Conservation (phyloP, 805 yeast genomes). For the Debaryomyces tyrocola region DNA sequence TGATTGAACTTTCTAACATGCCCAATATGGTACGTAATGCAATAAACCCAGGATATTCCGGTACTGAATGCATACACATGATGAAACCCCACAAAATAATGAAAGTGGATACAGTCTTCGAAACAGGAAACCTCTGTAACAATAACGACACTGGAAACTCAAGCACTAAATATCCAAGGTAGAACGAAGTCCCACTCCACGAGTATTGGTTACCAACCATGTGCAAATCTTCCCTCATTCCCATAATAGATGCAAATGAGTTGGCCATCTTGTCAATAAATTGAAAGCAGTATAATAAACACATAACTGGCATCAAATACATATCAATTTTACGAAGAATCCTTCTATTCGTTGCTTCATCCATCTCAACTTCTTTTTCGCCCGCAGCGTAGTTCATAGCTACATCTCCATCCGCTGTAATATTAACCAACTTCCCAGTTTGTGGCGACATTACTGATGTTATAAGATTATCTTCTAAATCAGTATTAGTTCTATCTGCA, state of each 20-base stretch:
- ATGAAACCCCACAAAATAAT: constrained; percentile 63
- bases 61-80: constrained; percentile 51
- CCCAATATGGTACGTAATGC: constrained; percentile 40
- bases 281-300: constrained; percentile 24
- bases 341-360: constrained; percentile 15
- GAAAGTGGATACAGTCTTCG: constrained; percentile 47
- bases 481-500: no score
- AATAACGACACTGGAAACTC: constrained; percentile 48
- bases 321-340: constrained; percentile 22
- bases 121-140: constrained; percentile 58
- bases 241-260: constrained; percentile 39
- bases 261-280: constrained; percentile 40
- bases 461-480: constrained; percentile 24
- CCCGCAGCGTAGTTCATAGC: constrained; percentile 34
- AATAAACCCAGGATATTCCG: constrained; percentile 43
- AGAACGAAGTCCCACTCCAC: constrained; percentile 41
- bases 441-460: constrained; percentile 15
- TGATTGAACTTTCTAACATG: constrained; percentile 37
- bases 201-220: constrained; percentile 36
- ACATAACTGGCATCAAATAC: constrained; percentile 25
- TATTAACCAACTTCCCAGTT: constrained; percentile 20
- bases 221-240: constrained; percentile 35
- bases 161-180: constrained; percentile 60
- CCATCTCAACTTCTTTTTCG: constrained; percentile 13
- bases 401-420: constrained; percentile 38